These are phyloP conservation scores for Phytophthora pini DNA, from an alignment of 352 stramenopile genomes.

Conservation along the genomic window DNA sequence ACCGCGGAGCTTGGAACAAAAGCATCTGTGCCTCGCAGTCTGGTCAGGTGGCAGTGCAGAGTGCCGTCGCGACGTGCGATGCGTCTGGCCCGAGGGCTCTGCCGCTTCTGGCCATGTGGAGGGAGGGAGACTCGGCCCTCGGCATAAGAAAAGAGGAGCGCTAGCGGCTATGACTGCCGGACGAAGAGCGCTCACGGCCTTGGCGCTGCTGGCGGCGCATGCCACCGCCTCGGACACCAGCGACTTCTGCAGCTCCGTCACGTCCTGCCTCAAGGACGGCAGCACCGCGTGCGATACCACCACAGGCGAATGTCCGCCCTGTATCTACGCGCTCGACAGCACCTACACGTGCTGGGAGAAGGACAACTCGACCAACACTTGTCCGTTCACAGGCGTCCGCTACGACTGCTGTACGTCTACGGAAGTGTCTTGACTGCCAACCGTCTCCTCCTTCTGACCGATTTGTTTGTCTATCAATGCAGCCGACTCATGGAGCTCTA, in stretches of 20 bases:
- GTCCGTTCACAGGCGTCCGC: constrained; percentile 65
- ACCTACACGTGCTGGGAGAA: constrained; percentile 75
- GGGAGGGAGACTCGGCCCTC: neutral
- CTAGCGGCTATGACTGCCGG: constrained; percentile 18
- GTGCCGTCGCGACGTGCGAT: constrained; percentile 22
- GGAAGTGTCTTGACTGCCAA: neutral
- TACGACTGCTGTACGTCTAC: constrained; percentile 76
- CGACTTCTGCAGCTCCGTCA: constrained; percentile 47
- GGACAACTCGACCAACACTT: constrained; percentile 66
- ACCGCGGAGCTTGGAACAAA: constrained; percentile 5
- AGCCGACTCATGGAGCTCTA: constrained; percentile 46
- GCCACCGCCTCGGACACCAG: constrained; percentile 28
- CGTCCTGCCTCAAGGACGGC: constrained; percentile 47
- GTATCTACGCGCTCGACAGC: constrained; percentile 60
- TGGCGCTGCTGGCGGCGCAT: neutral
- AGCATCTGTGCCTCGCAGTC: constrained; percentile 17
- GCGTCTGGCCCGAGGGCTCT: constrained; percentile 36
- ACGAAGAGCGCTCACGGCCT: constrained; percentile 9
- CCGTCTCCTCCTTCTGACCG: too few species aligned
- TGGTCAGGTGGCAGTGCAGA: constrained; percentile 26
- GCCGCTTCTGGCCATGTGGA: constrained; percentile 8
- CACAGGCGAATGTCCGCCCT: constrained; percentile 61
- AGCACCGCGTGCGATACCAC: constrained; percentile 39
- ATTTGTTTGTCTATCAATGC: neutral
- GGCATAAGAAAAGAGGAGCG: constrained; percentile 37